Base-by-base conservation (phyloP, 257 asterid genomes). In the Fraxinus quadrangulata region DNA sequence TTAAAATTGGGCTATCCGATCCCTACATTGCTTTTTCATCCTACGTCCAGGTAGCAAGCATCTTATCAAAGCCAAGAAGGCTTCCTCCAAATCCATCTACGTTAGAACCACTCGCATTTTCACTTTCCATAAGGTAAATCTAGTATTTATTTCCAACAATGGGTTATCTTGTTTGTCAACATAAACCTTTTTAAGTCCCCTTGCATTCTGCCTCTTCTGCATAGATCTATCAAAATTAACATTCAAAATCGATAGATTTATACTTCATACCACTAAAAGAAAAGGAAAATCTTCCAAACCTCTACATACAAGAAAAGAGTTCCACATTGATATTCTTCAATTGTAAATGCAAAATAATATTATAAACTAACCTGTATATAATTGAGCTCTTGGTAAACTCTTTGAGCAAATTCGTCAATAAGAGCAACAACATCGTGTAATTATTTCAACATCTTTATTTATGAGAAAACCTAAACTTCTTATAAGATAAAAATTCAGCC, bases 201-300 rank as follows among this genome's bases (percentile, higher is more conserved):
- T 85, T 47, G 99, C 99, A 75, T 96, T 96, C 83, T 96, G 91
- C 77, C 99, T 98, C 82, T 96, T 98, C 99, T 96, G 95, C 92
- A 89, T 61, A 86, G 73, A 78, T 90, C 90, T 89, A 88, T 87
- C 87, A 88, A 88, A 90, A 81, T 87, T 88, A 85, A 85, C 80
- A 85, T 82, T 88, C 88, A 86, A 86, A 80, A 75, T 90, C 75
- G 80, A 82, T 78, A 81, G 86, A 73, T 77, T 77, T 79, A 76
- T 73, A 74, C 70, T 63, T 59, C 77, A 75, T 67, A 76, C 59
- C n/a, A 72, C 61, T 26, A 63, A 37, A 72, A 71, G 30, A 54
- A 39, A 39, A 66, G 73, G 68, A 79, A 28, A 39, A 31, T 65
- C 49, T 28, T 67, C 71, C 61, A 36, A 42, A 67, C 66, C 70